These are phyloP conservation scores for Eimeria zaria DNA, from an alignment of 169 alveolate species.

Conservation along the genomic window DNA sequence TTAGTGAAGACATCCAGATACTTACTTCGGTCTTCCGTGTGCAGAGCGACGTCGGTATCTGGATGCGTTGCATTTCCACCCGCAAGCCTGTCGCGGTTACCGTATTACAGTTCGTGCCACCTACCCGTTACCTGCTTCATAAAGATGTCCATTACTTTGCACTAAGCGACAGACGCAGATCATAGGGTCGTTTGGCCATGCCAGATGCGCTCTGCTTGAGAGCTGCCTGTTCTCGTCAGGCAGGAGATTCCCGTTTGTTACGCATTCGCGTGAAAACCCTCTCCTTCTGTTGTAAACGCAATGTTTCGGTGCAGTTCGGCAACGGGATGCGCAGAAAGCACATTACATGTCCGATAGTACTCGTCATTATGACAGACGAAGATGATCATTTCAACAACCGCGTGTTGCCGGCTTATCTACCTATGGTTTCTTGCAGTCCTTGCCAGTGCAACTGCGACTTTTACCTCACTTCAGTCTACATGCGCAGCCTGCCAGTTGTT, in stretches of 20 bases:
- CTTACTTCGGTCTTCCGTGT: too few relatives aligned
- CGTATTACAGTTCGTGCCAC: too few relatives aligned
- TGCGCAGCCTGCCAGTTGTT: neutral
- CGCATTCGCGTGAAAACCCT: neutral
- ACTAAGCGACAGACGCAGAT: neutral
- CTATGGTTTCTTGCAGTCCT: neutral
- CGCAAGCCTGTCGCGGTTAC: neutral
- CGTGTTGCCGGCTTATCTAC: neutral
- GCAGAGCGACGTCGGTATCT: too few relatives aligned
- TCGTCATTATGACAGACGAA: neutral
- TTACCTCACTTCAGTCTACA: neutral
- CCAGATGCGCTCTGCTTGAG: neutral
- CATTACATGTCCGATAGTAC: neutral
- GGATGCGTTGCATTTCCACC: neutral
- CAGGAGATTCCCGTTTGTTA: neutral
- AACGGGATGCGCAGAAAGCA: neutral
- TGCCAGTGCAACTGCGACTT: neutral
- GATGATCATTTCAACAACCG: neutral
- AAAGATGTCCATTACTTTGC: neutral
- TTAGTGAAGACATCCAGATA: neutral
- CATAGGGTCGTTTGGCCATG: neutral
- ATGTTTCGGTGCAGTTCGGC: neutral
- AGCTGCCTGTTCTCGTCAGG: neutral
- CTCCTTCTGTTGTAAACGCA: neutral
- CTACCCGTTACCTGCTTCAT: neutral